These are phyloP conservation scores for Trametes villosa DNA, from an alignment of 768 basidiomycete species.

Conservation along the genomic window DNA sequence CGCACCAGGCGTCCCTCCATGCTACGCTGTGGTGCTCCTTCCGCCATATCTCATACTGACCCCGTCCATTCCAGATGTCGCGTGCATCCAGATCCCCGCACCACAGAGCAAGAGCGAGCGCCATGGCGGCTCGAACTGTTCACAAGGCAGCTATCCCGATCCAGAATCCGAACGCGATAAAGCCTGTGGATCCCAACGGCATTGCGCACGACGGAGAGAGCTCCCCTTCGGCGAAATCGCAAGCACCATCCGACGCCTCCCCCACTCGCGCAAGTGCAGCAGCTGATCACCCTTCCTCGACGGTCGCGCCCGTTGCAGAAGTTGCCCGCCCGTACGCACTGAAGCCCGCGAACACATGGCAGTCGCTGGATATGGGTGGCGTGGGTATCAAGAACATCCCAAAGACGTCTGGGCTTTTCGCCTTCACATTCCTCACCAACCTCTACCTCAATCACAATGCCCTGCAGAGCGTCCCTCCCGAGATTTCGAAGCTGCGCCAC, in stretches of 20 bases:
- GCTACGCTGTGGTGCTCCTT: slow-evolving; percentile 14
- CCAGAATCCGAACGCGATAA: slow-evolving; percentile 82
- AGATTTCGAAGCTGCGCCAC: slow-evolving; percentile 83
- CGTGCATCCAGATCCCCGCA: slow-evolving; percentile 88
- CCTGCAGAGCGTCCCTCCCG: slow-evolving; percentile 74
- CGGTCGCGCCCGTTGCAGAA: slow-evolving; percentile 72
- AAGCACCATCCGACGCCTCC: slow-evolving; percentile 36
- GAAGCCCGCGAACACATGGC: slow-evolving; percentile 82
- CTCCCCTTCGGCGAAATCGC: slow-evolving; percentile 23
- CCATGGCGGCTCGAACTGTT: slow-evolving; percentile 87
- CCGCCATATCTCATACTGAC: slow-evolving; percentile 12
- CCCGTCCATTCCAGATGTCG: slow-evolving; percentile 59
- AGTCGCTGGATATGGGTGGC: slow-evolving; percentile 94
- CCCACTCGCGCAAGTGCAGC: slow-evolving; percentile 39
- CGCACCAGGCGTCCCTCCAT: neutral
- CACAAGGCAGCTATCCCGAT: slow-evolving; percentile 90
- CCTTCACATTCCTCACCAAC: slow-evolving; percentile 90
- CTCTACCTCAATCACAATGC: slow-evolving; percentile 97
- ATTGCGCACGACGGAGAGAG: slow-evolving; percentile 32
- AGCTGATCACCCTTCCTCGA: slow-evolving; percentile 73
- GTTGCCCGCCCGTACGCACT: slow-evolving; percentile 65
- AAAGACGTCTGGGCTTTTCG: slow-evolving; percentile 70
- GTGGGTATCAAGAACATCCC: slow-evolving; percentile 92
- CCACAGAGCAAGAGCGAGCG: slow-evolving; percentile 93
- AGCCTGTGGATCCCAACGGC: slow-evolving; percentile 47